These are phyloP conservation scores for Neonectria neomacrospora DNA, from an alignment of 2,329 filamentous ascomycete genomes.

Conservation along the genomic window DNA sequence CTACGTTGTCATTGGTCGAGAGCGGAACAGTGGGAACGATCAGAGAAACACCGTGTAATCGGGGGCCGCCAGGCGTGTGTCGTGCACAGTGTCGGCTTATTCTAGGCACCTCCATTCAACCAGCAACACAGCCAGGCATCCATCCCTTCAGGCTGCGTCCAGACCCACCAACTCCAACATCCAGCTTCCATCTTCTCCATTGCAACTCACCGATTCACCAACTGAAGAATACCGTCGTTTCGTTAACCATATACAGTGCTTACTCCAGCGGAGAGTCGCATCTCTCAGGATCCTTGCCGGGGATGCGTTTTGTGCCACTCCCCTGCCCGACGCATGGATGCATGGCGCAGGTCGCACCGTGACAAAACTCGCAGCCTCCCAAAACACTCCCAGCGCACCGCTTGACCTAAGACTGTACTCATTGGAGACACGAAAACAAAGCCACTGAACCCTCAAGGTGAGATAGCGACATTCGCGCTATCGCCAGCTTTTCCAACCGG, in stretches of 20 bases:
- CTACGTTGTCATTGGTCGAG: too few species aligned
- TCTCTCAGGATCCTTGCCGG: slow-evolving; percentile 27
- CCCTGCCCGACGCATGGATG: slow-evolving; percentile 1
- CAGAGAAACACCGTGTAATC: background rate
- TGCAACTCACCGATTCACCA: background rate
- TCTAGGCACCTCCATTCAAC: too few species aligned
- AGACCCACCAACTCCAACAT: background rate
- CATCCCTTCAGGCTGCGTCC: background rate
- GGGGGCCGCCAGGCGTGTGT: background rate
- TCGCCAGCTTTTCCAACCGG: slow-evolving; percentile 41
- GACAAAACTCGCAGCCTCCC: slow-evolving; percentile 17
- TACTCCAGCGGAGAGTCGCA: slow-evolving; percentile 9
- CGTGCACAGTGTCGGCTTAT: slow-evolving; percentile 16
- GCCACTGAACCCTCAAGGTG: slow-evolving; percentile 43
- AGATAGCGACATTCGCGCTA: slow-evolving; percentile 47
- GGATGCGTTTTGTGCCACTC: slow-evolving; percentile 23
- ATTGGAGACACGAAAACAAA: slow-evolving; percentile 43
- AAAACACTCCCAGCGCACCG: slow-evolving; percentile 15
- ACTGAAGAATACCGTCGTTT: background rate
- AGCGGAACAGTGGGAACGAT: background rate
- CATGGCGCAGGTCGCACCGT: slow-evolving; percentile 21
- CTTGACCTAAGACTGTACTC: slow-evolving; percentile 1
- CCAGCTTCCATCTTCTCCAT: background rate
- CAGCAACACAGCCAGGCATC: too few species aligned
- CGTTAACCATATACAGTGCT: background rate